These are phyloP conservation scores for Coffea humblotiana DNA, from an alignment of 305 asterid species.

Conservation along the genomic window DNA sequence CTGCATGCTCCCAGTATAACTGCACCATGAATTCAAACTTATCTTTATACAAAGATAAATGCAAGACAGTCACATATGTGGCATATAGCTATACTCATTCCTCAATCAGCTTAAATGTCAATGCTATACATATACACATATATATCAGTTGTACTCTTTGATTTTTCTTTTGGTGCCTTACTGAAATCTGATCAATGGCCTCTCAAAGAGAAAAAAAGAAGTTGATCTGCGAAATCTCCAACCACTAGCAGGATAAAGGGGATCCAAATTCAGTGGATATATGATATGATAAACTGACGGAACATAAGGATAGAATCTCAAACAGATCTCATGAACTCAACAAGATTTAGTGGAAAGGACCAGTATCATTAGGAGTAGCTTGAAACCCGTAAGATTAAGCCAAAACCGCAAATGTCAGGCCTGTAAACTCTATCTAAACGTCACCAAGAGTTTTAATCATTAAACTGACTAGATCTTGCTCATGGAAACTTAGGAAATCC, in stretches of 20 bases:
- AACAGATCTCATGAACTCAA: background rate
- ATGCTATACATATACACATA: too few relatives aligned
- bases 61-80: background rate
- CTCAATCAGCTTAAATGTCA: background rate
- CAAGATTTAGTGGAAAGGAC: background rate
- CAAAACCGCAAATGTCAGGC: background rate
- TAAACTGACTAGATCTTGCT: background rate
- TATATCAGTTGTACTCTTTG: background rate
- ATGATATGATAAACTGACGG: background rate
- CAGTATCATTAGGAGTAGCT: background rate
- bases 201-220: background rate
- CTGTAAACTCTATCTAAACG: background rate
- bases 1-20: background rate
- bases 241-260: background rate
- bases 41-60: background rate
- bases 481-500: background rate
- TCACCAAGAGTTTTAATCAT: background rate
- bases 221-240: background rate
- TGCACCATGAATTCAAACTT: background rate
- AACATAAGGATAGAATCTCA: background rate
- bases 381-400: background rate
- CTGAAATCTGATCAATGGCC: background rate
- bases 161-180: too few relatives aligned
- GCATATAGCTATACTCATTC: background rate
- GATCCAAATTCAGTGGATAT: background rate